These are phyloP conservation scores for Tulasnella sp. DNA, from an alignment of 768 basidiomycete genomes.

Conservation along the genomic window DNA sequence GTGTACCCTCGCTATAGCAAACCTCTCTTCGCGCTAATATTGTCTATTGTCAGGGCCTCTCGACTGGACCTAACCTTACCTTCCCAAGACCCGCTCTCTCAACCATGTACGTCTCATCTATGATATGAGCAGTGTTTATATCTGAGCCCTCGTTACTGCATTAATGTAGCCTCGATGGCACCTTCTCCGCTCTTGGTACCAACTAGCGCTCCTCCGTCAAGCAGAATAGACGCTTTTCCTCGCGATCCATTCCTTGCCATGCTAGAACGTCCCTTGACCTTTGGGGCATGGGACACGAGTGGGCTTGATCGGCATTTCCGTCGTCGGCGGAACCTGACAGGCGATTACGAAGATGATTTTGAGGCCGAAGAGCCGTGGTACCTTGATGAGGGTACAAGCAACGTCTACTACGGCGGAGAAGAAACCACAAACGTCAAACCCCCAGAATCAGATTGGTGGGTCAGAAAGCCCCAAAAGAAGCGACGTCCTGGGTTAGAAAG, in stretches of 20 bases:
- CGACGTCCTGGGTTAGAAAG: slow-evolving; percentile 2
- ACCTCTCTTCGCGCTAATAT: neutral
- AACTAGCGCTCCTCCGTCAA: neutral
- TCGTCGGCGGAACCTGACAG: slow-evolving; percentile 4
- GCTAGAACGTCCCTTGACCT: neutral
- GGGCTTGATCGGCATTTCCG: neutral
- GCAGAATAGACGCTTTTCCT: neutral
- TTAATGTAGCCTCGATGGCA: neutral
- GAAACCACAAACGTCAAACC: neutral
- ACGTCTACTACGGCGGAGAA: neutral
- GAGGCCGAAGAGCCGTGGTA: neutral
- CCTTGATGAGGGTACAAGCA: neutral
- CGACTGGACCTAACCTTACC: neutral
- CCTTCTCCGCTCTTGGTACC: neutral
- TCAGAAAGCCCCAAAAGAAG: neutral
- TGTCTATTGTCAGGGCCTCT: neutral
- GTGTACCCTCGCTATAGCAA: neutral
- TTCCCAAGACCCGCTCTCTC: neutral
- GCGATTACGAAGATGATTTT: neutral
- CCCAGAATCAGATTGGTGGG: slow-evolving; percentile 7
- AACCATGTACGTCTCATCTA: neutral
- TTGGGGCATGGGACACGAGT: neutral
- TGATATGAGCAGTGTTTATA: neutral
- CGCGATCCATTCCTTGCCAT: neutral
- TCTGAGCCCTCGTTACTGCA: neutral